phyloP scores from a whole-genome alignment of 106 monocot species.

The Phalaenopsis equestris region DNA sequence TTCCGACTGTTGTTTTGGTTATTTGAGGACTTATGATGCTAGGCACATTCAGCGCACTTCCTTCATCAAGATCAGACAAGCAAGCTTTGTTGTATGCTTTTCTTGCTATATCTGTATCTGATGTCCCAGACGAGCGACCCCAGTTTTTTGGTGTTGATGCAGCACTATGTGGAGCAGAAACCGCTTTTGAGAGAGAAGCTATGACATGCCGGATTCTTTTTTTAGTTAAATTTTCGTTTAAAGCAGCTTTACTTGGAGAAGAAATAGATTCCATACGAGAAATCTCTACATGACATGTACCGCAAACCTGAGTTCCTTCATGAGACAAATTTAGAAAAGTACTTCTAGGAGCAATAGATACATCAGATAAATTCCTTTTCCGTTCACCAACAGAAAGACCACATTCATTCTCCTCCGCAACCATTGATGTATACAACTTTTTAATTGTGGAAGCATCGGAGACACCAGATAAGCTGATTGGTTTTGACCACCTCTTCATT shows the following conservation, averaged over 20 bases:
- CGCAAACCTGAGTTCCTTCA: constrained; percentile 6
- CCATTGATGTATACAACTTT: constrained; percentile 62
- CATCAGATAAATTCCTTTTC: constrained; percentile 32
- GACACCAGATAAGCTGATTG: constrained; percentile 22
- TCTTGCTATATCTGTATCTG: not conserved
- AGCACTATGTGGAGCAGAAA: not conserved
- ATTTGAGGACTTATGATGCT: not conserved
- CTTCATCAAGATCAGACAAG: not conserved
- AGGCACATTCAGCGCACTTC: constrained; percentile 4
- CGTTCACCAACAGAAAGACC: constrained; percentile 15
- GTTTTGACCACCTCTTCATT: constrained; percentile 54
- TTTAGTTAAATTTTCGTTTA: constrained; percentile 12
- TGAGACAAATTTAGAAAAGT: not conserved
- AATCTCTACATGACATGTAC: constrained; percentile 8
- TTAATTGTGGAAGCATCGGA: constrained; percentile 66
- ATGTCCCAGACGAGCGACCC: not conserved
- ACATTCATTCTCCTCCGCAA: constrained; percentile 35
- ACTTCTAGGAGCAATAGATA: constrained; percentile 40
- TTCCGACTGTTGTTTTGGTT: constrained; percentile 8
- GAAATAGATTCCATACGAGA: constrained; percentile 12
- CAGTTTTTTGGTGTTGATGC: not conserved
- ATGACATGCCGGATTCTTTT: constrained; percentile 17
- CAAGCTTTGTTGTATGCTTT: not conserved
- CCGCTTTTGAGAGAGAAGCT: not conserved
- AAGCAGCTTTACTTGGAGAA: constrained; percentile 10